These are phyloP conservation scores for Fusarium stilboides DNA, from an alignment of 2,329 filamentous ascomycete genomes.

Conservation along the genomic window DNA sequence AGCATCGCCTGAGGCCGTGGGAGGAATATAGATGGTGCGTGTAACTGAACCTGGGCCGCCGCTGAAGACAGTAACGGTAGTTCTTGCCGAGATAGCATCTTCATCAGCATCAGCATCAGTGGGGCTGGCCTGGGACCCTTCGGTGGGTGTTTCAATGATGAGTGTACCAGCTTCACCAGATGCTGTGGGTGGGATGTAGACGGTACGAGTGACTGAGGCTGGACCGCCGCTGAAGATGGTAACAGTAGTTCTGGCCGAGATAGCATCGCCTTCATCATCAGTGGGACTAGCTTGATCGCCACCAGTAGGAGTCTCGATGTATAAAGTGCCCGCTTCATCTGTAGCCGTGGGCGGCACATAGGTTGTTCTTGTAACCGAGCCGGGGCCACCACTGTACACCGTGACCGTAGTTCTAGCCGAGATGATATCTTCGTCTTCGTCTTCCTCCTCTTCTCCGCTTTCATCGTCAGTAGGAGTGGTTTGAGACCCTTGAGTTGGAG, in stretches of 20 bases:
- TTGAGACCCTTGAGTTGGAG: background rate
- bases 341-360: conserved; percentile 14
- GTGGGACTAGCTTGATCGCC: background rate
- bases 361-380: background rate
- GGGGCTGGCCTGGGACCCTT: background rate
- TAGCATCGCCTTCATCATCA: background rate
- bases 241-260: background rate
- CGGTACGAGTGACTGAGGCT: background rate
- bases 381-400: background rate
- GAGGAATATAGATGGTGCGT: conserved; percentile 13
- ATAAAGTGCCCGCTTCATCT: conserved; percentile 1
- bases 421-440: background rate
- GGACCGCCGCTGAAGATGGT: background rate
- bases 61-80: conserved; percentile 10
- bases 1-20: background rate
- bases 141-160: background rate
- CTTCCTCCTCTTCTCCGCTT: no score
- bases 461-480: background rate
- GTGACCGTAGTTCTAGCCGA: conserved; percentile 1
- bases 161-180: background rate
- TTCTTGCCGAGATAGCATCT: background rate
- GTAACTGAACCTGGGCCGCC: conserved; percentile 4
- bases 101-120: background rate
- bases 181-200: background rate
- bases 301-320: conserved; percentile 14